phyloP scores from a whole-genome alignment of 1,139 yeast genomes.

The Kodamaea derodonti region DNA sequence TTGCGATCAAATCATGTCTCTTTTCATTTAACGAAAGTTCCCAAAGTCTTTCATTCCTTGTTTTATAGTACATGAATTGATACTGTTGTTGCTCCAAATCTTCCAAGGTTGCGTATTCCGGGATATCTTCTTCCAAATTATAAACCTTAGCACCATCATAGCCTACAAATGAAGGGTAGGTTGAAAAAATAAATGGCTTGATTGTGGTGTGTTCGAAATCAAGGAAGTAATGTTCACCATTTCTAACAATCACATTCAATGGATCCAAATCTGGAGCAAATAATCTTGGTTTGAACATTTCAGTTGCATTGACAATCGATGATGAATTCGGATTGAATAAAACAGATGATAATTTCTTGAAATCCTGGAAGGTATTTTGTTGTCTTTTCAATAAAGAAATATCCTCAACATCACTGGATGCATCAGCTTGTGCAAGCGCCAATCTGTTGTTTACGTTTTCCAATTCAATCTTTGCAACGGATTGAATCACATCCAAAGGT shows the following conservation, averaged over 20 bases:
- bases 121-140: slow-evolving; percentile 69
- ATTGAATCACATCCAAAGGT: slow-evolving; percentile 58
- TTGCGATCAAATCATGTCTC: slow-evolving; percentile 64
- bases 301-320: slow-evolving; percentile 55
- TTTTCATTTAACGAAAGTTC: slow-evolving; percentile 68
- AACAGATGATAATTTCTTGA: slow-evolving; percentile 50
- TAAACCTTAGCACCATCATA: slow-evolving; percentile 87
- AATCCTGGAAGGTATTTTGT: slow-evolving; percentile 56
- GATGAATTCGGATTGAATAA: slow-evolving; percentile 50
- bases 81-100: slow-evolving; percentile 77
- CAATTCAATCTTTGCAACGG: slow-evolving; percentile 64
- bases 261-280: slow-evolving; percentile 87
- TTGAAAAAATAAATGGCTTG: slow-evolving; percentile 75
- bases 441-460: slow-evolving; percentile 58
- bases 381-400: slow-evolving; percentile 42
- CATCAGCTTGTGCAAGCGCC: slow-evolving; percentile 51
- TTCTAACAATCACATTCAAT: slow-evolving; percentile 64
- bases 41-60: slow-evolving; percentile 89
- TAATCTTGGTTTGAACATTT: slow-evolving; percentile 70
- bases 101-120: slow-evolving; percentile 60
- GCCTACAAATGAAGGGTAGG: slow-evolving; percentile 77
- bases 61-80: slow-evolving; percentile 79
- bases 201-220: slow-evolving; percentile 81
- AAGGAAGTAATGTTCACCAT: slow-evolving; percentile 47
- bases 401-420: slow-evolving; percentile 42